Evolutionary conservation across 164 flowering plant genomes (phyloP).

Genomic region (Taxillus chinensis): DNA sequence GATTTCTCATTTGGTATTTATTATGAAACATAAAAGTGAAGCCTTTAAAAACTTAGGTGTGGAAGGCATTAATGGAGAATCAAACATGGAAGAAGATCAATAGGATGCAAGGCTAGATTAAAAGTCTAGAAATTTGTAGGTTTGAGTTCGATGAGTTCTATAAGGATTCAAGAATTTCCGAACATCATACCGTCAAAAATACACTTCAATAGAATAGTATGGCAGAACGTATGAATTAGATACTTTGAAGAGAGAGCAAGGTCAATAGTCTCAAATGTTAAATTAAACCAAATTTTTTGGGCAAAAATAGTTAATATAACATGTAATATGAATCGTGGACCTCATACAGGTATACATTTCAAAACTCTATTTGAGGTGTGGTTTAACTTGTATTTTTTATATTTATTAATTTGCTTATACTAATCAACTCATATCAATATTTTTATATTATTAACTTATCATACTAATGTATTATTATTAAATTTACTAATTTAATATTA

Average conservation of each 20-base stretch:
- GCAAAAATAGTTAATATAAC: neutral
- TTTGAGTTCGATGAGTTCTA: neutral
- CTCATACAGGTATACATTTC: too few relatives aligned
- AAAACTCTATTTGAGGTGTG: too few relatives aligned
- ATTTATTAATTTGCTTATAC: too few relatives aligned
- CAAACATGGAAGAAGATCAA: neutral
- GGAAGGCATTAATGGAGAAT: neutral
- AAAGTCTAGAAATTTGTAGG: neutral
- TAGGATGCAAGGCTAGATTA: neutral
- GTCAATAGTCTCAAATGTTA: neutral
- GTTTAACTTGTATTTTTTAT: too few relatives aligned
- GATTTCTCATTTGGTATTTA: neutral
- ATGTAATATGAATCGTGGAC: too few relatives aligned
- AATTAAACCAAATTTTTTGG: neutral
- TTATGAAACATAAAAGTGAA: neutral
- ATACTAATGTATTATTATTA: too few relatives aligned
- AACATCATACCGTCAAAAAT: neutral
- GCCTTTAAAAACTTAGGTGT: neutral
- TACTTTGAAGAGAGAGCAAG: neutral
- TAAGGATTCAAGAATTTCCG: neutral
- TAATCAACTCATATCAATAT: too few relatives aligned
- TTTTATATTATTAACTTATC: too few relatives aligned
- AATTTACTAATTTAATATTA: too few relatives aligned
- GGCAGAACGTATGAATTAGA: neutral
- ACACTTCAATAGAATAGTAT: neutral